Base-by-base conservation (phyloP, 2,329 filamentous ascomycete species). In the Macrophomina tecta region DNA sequence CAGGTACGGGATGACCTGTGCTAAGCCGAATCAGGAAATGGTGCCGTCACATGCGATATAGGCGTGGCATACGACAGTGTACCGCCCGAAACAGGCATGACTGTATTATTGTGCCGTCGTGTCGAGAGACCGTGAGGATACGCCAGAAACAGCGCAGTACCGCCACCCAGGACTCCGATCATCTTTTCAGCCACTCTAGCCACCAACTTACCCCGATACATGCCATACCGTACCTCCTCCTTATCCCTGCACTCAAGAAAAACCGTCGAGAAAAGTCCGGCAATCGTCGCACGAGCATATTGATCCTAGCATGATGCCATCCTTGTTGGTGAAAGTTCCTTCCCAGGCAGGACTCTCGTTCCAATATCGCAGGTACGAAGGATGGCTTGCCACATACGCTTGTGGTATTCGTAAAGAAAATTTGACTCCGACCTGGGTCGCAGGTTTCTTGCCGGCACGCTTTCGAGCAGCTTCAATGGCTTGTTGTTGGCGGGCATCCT, bases 261-360 rank as follows among this genome's bases (percentile, higher is more conserved):
- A 16, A 8, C 58, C 58, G 16, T 49, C 58, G 42, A 62, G 11
- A 6, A 18, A 9, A 1, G 42, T 36, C 30, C 16, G 45, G 18
- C 32, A 49, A 2, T 18, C 45, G 16, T 62, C 58, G n/a, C 58
- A 62, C 23, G 9, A 12, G n/a, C 58, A 62, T 8, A 49, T 62
- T 9, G 32, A 28, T 8, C 58, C 45, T 5, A 62, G 23, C 2
- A 28, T 30, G 28, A 62, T 49, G 1, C 58, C 58, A 8, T 62
- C 45, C 23, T 28, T 49, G n/a, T 7, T 62, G 32, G 11, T 4
- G n/a, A 49, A 6, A 14, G 45, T 45, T 36, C 14, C 58, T 16
- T 16, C 18, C n/a, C 45, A 34, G 7, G n/a, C 14, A 3, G 45
- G 32, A 28, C 16, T 9, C 42, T 49, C 58, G 32, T 34, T 49